These are phyloP conservation scores for Bombardia bombarda DNA, from an alignment of 495 filamentous ascomycete species.

Conservation along the genomic window DNA sequence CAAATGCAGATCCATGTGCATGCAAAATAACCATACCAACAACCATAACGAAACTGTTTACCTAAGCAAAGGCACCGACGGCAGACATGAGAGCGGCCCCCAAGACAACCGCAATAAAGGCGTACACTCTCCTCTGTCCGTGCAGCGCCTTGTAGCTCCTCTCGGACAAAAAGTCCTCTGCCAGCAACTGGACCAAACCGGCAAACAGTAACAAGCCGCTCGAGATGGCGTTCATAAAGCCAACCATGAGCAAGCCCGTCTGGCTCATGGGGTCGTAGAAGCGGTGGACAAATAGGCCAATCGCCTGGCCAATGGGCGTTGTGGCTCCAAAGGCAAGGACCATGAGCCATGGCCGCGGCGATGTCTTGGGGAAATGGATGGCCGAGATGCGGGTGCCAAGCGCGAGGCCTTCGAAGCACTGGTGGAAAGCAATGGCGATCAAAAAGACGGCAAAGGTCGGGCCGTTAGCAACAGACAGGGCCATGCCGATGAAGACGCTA, in stretches of 20 bases:
- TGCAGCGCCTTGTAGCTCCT: slow-evolving; percentile 70
- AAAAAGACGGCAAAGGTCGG: slow-evolving; percentile 73
- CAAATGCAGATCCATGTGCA: too few species aligned
- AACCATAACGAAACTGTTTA: neutral
- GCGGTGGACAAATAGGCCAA: slow-evolving; percentile 73
- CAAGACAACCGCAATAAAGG: slow-evolving; percentile 66
- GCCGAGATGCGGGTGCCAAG: slow-evolving; percentile 67
- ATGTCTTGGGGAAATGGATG: slow-evolving; percentile 48
- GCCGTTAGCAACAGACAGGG: slow-evolving; percentile 72
- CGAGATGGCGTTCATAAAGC: slow-evolving; percentile 86
- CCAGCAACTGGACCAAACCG: slow-evolving; percentile 81
- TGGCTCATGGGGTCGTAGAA: slow-evolving; percentile 79
- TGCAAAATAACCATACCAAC: neutral
- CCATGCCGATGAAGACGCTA: slow-evolving; percentile 85
- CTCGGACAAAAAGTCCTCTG: slow-evolving; percentile 89
- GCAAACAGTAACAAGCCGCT: slow-evolving; percentile 84
- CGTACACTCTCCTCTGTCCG: slow-evolving; percentile 63
- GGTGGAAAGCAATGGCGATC: slow-evolving; percentile 75
- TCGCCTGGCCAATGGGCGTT: slow-evolving; percentile 84
- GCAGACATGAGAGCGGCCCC: slow-evolving; percentile 79
- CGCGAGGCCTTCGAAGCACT: slow-evolving; percentile 67
- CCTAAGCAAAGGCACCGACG: slow-evolving; percentile 79
- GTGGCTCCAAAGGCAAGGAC: slow-evolving; percentile 84
- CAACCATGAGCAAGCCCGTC: slow-evolving; percentile 81
- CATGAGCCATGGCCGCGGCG: slow-evolving; percentile 82